Evolutionary conservation across 108 stramenopile genomes (phyloP), one percentile per base, ranked within the genome.

Genomic region (Thalassiosira profunda): DNA sequence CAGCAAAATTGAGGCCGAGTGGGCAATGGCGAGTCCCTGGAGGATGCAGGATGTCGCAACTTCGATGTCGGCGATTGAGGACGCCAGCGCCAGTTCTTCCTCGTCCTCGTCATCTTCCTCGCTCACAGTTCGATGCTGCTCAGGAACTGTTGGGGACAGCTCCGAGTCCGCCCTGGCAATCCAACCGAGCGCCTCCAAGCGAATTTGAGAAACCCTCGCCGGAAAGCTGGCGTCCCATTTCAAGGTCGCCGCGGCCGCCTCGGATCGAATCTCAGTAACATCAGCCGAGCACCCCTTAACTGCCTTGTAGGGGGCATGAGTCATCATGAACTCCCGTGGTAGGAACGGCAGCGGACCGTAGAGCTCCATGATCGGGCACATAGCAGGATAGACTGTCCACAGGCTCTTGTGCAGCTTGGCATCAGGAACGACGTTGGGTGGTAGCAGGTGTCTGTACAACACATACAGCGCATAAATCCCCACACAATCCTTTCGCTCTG

Each of bases 381-480:
- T 64, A 3, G 64, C 56, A 20, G 83, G 79, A 20, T 76, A 71
- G 3, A 71, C 46, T 0, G 58, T 58, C 69, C 74, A 84, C 0
- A 84, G 47, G 29, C 21, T 42, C 31, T 70, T 74, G 64, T 79
- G 78, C 4, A 84, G 55, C 29, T 74, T 84, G 17, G 60, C 70
- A 67, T 84, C 83, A 0, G 83, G 83, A 17, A 76, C 47, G 14
- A 61, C 26, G 36, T 80, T 75, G 2, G 74, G 42, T 5, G 83
- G 79, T 0, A 84, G 44, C 11, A 84, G 44, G 20, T 64, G 60
- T 1, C 83, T 34, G 46, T 84, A 84, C 44, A 84, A 51, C 15
- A 74, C 73, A 55, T 84, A 84, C 57, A 84, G 33, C 20, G 68
- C 83, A 57, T 84, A 84, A 1, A 80, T 64, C 11, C 83, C 83